Evolutionary conservation across 108 stramenopile genomes (phyloP).

Genomic region (Cylindrotheca closterium): DNA sequence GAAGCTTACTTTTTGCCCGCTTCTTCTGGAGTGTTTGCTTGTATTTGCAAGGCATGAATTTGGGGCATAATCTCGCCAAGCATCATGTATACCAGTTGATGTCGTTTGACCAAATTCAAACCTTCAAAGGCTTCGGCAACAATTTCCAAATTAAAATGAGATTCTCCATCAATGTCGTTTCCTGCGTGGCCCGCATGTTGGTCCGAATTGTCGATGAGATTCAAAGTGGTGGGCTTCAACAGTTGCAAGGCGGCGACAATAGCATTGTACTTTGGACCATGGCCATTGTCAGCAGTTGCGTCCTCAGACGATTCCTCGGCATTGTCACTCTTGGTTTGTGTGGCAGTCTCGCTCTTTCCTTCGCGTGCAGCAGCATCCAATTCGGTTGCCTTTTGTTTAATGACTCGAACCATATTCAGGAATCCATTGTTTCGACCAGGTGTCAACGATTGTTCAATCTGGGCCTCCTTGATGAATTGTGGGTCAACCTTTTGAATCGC

Average conservation of each 20-base stretch:
- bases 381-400: slow-evolving; percentile 82
- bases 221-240: slow-evolving; percentile 68
- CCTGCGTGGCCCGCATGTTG: slow-evolving; percentile 83
- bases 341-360: slow-evolving; percentile 5
- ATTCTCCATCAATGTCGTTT: slow-evolving; percentile 77
- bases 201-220: slow-evolving; percentile 70
- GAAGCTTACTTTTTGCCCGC: slow-evolving; percentile 2
- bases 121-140: slow-evolving; percentile 92
- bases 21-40: slow-evolving; percentile 80
- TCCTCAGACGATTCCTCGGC: slow-evolving; percentile 11
- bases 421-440: slow-evolving; percentile 98
- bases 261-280: slow-evolving; percentile 76
- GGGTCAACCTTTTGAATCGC: slow-evolving; percentile 81
- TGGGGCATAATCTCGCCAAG: slow-evolving; percentile 90
- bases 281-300: background rate
- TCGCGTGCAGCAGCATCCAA: slow-evolving; percentile 30
- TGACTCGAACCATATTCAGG: slow-evolving; percentile 91
- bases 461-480: slow-evolving; percentile 83
- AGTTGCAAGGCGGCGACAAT: slow-evolving; percentile 68
- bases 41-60: slow-evolving; percentile 90
- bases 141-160: slow-evolving; percentile 82
- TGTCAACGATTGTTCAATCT: slow-evolving; percentile 88
- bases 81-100: slow-evolving; percentile 90
- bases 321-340: background rate
- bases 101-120: slow-evolving; percentile 86